Conservation (phyloP, 163 green algal species). For the Chloroidium sp. region DNA sequence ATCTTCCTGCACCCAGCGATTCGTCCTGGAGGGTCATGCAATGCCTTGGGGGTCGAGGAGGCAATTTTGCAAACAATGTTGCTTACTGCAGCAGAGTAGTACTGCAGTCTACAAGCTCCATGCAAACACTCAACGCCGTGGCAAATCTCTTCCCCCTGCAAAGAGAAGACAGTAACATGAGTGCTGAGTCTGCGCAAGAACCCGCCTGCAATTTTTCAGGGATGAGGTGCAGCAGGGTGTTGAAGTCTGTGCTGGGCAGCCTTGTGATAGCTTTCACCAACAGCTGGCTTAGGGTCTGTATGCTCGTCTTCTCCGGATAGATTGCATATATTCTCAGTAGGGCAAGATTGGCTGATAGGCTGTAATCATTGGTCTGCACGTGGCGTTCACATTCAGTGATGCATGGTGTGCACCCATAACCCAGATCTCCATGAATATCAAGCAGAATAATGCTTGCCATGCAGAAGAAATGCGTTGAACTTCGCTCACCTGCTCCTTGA, state of each 20-base stretch:
- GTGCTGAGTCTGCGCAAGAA: not conserved
- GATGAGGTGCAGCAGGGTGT: constrained; percentile 44
- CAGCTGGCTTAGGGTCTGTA: constrained; percentile 35
- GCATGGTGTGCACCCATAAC: not conserved
- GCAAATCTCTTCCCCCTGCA: not conserved
- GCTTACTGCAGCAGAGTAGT: not conserved
- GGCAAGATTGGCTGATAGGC: constrained; percentile 44
- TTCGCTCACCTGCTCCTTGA: constrained; percentile 33
- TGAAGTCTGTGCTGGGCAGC: constrained; percentile 48
- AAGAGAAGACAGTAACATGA: not conserved
- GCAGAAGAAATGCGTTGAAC: not conserved
- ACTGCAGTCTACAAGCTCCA: not conserved
- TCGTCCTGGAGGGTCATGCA: not conserved
- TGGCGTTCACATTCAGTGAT: not conserved
- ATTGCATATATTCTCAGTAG: constrained; percentile 64
- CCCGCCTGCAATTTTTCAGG: constrained; percentile 46
- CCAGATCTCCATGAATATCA: not conserved
- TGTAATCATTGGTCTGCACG: constrained; percentile 37
- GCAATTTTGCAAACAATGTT: not conserved
- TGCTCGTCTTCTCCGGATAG: constrained; percentile 31
- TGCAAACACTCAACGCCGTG: no score
- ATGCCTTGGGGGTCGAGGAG: not conserved
- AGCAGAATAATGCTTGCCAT: not conserved
- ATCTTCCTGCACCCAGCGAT: constrained; percentile 30
- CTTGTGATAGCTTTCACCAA: constrained; percentile 57